Conservation (phyloP, 2,329 filamentous ascomycete species). For the Didymella glomerata region DNA sequence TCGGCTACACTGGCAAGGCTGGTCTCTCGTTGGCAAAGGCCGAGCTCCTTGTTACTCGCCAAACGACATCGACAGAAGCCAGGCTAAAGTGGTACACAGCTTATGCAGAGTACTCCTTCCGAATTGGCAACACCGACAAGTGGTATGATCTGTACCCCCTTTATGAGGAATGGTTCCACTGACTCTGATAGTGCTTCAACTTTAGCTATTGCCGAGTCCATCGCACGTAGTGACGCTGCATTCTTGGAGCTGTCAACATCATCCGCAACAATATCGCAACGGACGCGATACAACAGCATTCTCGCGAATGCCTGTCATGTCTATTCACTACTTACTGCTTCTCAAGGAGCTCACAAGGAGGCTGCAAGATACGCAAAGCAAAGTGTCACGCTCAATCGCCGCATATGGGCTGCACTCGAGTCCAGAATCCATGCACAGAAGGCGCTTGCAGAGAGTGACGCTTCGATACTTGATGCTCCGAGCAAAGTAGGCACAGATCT, state of each 20-base stretch:
- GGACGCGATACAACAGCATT: conserved; percentile 58
- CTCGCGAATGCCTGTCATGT: conserved; percentile 69
- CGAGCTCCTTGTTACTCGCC: conserved; percentile 57
- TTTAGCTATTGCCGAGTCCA: conserved; percentile 40
- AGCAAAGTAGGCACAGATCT: conserved; percentile 35
- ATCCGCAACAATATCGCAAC: conserved; percentile 44
- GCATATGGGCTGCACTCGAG: conserved; percentile 62
- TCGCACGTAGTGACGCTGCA: conserved; percentile 39
- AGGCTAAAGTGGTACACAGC: conserved; percentile 71
- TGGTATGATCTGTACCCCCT: conserved; percentile 50
- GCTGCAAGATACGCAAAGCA: conserved; percentile 60
- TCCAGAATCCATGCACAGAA: conserved; percentile 46
- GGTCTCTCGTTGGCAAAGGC: conserved; percentile 66
- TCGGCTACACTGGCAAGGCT: conserved; percentile 69
- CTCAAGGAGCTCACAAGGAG: conserved; percentile 57
- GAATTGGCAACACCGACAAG: conserved; percentile 70
- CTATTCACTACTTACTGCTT: conserved; percentile 71
- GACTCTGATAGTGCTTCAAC: conserved; percentile 37
- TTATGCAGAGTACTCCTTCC: conserved; percentile 77
- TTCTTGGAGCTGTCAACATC: conserved; percentile 45
- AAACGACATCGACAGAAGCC: conserved; percentile 55
- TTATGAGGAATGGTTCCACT: conserved; percentile 15
- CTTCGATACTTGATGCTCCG: conserved; percentile 30
- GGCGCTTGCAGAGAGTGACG: conserved; percentile 21
- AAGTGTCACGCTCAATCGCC: conserved; percentile 59